Percentiles rank a stretch among this genome's conserved stretches.
phyloP scores from a whole-genome alignment of 2,329 filamentous ascomycete genomes.

The Aspergillus udagawae region DNA sequence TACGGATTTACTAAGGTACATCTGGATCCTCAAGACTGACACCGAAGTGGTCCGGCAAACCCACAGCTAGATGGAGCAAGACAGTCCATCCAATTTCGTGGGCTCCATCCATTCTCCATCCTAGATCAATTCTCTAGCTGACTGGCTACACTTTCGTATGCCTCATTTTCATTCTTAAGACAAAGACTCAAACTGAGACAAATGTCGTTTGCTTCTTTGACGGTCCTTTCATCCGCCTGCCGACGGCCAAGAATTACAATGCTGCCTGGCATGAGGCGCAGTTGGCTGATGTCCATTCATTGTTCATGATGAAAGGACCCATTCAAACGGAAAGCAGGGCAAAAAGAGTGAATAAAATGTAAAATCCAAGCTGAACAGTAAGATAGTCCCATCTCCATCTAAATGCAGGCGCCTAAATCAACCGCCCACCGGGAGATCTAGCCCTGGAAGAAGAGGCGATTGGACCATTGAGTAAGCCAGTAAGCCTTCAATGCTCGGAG shows the following conservation, averaged over 20 bases:
- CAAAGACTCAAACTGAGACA: not conserved
- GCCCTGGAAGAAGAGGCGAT: not conserved
- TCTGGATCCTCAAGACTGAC: conserved; percentile 3
- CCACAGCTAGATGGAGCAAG: not conserved
- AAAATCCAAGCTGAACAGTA: not conserved
- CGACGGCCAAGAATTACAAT: not conserved
- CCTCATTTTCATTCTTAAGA: not conserved
- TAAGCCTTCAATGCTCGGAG: not conserved
- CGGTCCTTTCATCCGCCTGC: not conserved
- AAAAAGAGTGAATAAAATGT: too few species aligned
- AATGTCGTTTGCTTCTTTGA: not conserved
- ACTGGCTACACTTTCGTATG: not conserved
- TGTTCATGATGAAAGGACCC: not conserved
- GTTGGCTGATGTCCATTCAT: not conserved
- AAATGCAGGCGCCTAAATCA: not conserved
- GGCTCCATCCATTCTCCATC: conserved; percentile 10
- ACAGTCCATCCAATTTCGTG: conserved; percentile 8
- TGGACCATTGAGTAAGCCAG: not conserved
- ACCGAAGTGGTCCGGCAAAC: not conserved
- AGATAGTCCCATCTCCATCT: not conserved
- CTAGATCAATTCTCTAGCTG: not conserved
- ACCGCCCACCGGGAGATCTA: not conserved
- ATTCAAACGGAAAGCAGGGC: not conserved
- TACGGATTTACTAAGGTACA: too few species aligned
- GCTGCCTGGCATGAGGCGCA: not conserved